Evolutionary conservation across 805 yeast species (phyloP).

Genomic region (Phaffomyces antillensis): DNA sequence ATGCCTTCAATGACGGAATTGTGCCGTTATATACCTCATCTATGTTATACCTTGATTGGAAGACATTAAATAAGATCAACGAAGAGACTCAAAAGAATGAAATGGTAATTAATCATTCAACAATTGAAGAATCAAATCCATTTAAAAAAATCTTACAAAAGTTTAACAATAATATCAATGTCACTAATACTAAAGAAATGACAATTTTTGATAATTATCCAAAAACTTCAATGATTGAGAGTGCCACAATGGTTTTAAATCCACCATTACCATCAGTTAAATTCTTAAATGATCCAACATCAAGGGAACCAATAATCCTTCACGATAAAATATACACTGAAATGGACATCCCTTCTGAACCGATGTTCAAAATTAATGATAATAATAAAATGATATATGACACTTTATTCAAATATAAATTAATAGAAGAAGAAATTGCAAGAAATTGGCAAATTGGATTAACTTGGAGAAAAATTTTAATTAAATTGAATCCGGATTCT

Average conservation of each 20-base stretch:
- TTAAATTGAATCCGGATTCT: conserved; percentile 64
- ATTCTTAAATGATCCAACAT: conserved; percentile 55
- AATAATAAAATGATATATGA: conserved; percentile 25
- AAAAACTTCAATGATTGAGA: conserved; percentile 59
- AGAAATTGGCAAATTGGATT: conserved; percentile 61
- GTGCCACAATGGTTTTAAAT: conserved; percentile 57
- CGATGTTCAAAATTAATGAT: conserved; percentile 6
- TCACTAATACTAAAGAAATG: background rate
- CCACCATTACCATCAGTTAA: conserved; percentile 65
- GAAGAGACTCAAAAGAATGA: conserved; percentile 4
- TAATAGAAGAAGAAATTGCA: conserved; percentile 61
- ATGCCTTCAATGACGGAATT: conserved; percentile 72
- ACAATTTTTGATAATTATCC: conserved; percentile 36
- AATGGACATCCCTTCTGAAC: conserved; percentile 36
- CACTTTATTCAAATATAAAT: conserved; percentile 35
- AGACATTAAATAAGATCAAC: conserved; percentile 13
- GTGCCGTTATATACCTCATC: conserved; percentile 75
- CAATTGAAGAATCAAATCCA: conserved; percentile 28
- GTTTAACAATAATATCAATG: conserved; percentile 7
- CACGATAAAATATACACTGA: conserved; percentile 62
- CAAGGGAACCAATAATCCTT: conserved; percentile 50
- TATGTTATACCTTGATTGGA: conserved; percentile 54
- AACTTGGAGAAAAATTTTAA: conserved; percentile 67
- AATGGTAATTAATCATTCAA: conserved; percentile 8
- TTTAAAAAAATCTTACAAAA: conserved; percentile 36